These are phyloP conservation scores for Teunomyces lycoperdinae DNA, from an alignment of 805 yeast species.

Conservation along the genomic window DNA sequence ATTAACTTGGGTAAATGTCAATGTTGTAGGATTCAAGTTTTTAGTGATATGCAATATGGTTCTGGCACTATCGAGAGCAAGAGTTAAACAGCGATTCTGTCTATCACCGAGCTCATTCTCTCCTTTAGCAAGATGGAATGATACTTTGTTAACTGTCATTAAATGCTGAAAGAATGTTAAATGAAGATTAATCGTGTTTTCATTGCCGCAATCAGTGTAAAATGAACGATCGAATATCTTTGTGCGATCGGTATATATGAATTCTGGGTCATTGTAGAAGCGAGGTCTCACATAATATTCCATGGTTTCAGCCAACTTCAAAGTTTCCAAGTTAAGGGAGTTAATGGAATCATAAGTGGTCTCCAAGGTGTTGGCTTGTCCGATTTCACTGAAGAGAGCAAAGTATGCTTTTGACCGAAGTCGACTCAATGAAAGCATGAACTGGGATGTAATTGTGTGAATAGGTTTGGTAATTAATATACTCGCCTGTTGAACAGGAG, in stretches of 20 bases:
- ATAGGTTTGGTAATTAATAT: neutral
- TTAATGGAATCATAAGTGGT: neutral
- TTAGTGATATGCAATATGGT: conserved; percentile 19
- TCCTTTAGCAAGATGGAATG: conserved; percentile 12
- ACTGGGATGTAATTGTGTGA: neutral
- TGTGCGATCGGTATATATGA: neutral
- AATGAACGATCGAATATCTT: neutral
- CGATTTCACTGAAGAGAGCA: conserved; percentile 1
- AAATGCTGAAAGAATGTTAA: conserved; percentile 24
- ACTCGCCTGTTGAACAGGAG: neutral
- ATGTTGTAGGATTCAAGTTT: conserved; percentile 7
- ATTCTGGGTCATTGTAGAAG: conserved; percentile 9
- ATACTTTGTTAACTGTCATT: conserved; percentile 26
- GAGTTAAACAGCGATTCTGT: conserved; percentile 12
- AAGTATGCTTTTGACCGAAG: neutral
- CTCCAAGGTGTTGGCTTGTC: neutral
- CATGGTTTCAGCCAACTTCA: conserved; percentile 15
- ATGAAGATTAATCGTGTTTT: conserved; percentile 14
- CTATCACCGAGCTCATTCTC: conserved; percentile 9
- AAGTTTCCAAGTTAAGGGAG: conserved; percentile 19
- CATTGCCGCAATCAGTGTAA: neutral
- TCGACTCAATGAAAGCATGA: neutral
- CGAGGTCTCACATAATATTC: conserved; percentile 20
- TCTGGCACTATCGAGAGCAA: conserved; percentile 29
- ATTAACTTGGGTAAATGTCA: conserved; percentile 19